A percentile compares a stretch with the other conserved stretches of the same genome.
Evolutionary conservation across 192 early-diverging fungal species (phyloP).

Genomic region (Entomortierella chlamydospora): DNA sequence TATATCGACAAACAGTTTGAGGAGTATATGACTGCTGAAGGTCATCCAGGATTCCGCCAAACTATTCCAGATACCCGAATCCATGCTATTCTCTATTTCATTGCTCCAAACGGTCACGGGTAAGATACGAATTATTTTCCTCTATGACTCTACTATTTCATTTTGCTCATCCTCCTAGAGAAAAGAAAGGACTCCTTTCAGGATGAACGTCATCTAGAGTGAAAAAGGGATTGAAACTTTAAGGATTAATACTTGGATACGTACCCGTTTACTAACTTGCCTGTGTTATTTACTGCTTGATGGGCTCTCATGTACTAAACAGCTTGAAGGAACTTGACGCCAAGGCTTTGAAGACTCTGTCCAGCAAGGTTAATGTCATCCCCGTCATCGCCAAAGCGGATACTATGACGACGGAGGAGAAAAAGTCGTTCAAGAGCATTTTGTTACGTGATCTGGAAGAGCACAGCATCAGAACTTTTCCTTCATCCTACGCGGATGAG

Average conservation of each 20-base stretch:
- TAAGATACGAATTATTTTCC: constrained; percentile 19
- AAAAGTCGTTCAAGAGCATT: constrained; percentile 67
- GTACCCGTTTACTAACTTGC: too few species aligned
- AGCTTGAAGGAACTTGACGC: constrained; percentile 67
- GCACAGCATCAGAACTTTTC: constrained; percentile 75
- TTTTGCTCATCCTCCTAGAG: not conserved
- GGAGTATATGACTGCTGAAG: constrained; percentile 86
- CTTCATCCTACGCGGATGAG: constrained; percentile 74
- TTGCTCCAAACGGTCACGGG: constrained; percentile 93
- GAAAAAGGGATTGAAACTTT: not conserved
- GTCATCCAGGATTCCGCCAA: constrained; percentile 73
- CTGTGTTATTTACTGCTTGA: not conserved
- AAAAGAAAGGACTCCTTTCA: not conserved
- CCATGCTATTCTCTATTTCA: constrained; percentile 96
- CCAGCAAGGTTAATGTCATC: constrained; percentile 80
- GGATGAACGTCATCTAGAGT: too few species aligned
- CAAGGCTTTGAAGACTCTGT: constrained; percentile 71
- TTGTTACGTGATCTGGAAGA: constrained; percentile 72
- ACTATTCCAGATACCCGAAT: constrained; percentile 89
- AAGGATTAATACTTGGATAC: not conserved
- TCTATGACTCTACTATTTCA: not conserved
- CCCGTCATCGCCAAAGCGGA: constrained; percentile 88
- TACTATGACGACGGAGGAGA: constrained; percentile 74
- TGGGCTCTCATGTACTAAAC: not conserved
- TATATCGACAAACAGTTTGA: constrained; percentile 97